These are phyloP conservation scores for Escovopsis weberi DNA, from an alignment of 2,329 filamentous ascomycete genomes.

Conservation along the genomic window DNA sequence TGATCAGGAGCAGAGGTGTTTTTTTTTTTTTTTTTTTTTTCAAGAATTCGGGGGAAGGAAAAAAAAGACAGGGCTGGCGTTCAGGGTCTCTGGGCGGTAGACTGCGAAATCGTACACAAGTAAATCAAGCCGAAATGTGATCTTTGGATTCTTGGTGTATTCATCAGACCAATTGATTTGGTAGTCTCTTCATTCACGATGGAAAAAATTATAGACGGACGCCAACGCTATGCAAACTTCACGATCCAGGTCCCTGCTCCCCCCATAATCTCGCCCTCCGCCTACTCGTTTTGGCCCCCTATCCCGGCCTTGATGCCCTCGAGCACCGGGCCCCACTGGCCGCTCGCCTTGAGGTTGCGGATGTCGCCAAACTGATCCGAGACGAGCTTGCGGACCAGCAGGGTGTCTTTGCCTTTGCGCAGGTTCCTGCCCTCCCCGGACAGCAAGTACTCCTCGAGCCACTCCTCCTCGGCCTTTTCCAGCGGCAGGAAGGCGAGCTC, in stretches of 20 bases:
- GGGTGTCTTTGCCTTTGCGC: slow-evolving; percentile 54
- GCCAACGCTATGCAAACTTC: slow-evolving; percentile 7
- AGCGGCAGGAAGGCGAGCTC: slow-evolving; percentile 63
- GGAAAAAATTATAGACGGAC: not conserved
- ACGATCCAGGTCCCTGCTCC: too few species aligned
- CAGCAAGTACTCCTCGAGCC: slow-evolving; percentile 57
- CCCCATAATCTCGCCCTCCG: not conserved
- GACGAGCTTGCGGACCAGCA: slow-evolving; percentile 59
- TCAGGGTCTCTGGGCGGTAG: too few species aligned
- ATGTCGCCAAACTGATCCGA: slow-evolving; percentile 43
- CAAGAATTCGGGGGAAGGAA: not conserved
- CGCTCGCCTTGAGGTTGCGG: slow-evolving; percentile 26
- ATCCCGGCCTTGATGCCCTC: slow-evolving; percentile 36
- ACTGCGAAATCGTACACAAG: too few species aligned
- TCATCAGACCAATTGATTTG: not conserved
- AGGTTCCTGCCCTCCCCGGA: slow-evolving; percentile 49
- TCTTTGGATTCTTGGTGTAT: not conserved
- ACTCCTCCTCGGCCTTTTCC: slow-evolving; percentile 53
- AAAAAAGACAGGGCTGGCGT: too few species aligned
- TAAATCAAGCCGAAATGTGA: not conserved
- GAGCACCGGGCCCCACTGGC: slow-evolving; percentile 34
- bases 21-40: too few species aligned
- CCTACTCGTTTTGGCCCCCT: slow-evolving; percentile 17
- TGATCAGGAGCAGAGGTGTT: not conserved
- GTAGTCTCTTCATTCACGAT: not conserved